A percentile compares a stretch with the other conserved stretches of the same genome.
Conservation (phyloP, 2,329 filamentous ascomycete species). For the Aspergillus fischeri region DNA sequence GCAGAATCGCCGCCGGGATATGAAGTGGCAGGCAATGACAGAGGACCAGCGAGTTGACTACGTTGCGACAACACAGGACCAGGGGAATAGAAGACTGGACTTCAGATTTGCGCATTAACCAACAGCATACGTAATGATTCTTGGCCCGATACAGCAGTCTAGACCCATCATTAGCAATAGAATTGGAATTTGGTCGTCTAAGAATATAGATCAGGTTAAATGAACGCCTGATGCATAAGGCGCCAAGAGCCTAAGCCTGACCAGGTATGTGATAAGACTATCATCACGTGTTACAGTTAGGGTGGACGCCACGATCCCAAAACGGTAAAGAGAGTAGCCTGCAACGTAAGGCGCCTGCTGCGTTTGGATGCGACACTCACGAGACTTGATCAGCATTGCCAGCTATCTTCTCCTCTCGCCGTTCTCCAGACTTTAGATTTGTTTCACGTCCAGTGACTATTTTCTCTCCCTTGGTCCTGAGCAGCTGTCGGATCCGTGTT, state of each 20-base stretch:
- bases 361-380: neutral
- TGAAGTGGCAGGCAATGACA: constrained; percentile 29
- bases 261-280: neutral
- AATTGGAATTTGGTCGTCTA: neutral
- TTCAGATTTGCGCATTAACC: constrained; percentile 32
- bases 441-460: neutral
- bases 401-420: neutral
- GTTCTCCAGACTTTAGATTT: neutral
- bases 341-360: neutral
- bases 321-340: neutral
- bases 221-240: neutral
- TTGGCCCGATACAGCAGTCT: neutral
- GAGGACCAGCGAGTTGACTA: constrained; percentile 26
- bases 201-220: neutral
- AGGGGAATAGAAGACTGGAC: constrained; percentile 33
- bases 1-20: constrained; percentile 25
- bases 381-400: neutral
- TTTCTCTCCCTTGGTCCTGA: neutral
- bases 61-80: constrained; percentile 26
- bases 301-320: neutral
- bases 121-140: neutral
- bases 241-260: neutral
- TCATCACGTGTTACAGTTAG: neutral
- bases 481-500: neutral
- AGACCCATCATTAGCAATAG: neutral